phyloP scores from a whole-genome alignment of 2,329 filamentous ascomycete genomes.

The Aspergillus tamarii region DNA sequence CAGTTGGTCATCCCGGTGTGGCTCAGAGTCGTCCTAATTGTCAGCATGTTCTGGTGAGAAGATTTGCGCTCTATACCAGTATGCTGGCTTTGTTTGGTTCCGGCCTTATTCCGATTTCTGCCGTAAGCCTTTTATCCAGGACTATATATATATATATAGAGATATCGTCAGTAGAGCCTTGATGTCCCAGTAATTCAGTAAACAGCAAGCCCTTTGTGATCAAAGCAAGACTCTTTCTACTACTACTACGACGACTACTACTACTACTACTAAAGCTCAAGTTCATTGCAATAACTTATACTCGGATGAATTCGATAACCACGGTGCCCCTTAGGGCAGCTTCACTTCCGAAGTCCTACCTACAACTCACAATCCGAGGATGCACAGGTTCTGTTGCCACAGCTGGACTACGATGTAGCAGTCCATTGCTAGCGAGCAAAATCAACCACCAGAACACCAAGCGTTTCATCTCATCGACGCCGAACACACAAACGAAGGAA shows the following conservation, averaged over 20 bases:
- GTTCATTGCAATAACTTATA: slow-evolving; percentile 5
- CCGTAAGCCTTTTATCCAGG: slow-evolving; percentile 12
- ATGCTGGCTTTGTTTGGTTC: slow-evolving; percentile 7
- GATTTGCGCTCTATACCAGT: background rate
- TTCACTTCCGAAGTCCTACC: slow-evolving; percentile 28
- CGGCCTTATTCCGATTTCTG: slow-evolving; percentile 23
- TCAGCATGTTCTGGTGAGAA: background rate
- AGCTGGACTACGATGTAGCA: slow-evolving; percentile 27
- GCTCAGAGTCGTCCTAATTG: background rate
- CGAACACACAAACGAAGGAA: slow-evolving; percentile 42
- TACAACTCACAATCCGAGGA: slow-evolving; percentile 29
- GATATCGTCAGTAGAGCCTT: background rate
- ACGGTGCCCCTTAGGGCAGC: slow-evolving; percentile 33
- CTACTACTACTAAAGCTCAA: background rate
- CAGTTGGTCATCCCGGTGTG: background rate
- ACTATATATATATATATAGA: background rate
- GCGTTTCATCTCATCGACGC: slow-evolving; percentile 44
- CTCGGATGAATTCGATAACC: slow-evolving; percentile 33
- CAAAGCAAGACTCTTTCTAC: background rate
- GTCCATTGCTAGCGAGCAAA: slow-evolving; percentile 21
- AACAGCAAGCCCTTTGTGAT: background rate
- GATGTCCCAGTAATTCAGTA: background rate
- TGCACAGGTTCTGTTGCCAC: slow-evolving; percentile 28
- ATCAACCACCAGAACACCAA: slow-evolving; percentile 21
- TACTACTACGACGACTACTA: background rate